Evolutionary conservation across 306 rosid genomes (phyloP), one percentile per base, ranked within the genome.

Genomic region (Datisca glomerata): DNA sequence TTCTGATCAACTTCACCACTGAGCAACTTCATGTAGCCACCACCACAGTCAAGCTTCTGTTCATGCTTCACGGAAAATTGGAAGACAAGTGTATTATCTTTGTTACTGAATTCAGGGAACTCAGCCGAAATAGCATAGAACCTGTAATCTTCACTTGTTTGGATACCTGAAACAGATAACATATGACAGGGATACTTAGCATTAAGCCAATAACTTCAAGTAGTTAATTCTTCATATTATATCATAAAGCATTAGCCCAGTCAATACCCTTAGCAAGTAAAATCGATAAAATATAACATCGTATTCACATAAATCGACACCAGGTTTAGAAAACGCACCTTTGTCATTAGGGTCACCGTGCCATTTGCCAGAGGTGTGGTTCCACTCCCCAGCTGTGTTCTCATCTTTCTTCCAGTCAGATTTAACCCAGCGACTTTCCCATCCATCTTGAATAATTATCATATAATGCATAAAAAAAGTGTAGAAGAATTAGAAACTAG

Each of bases 31-130:
- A 91, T 73, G 82, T 91, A 91, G 47, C 98, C 98, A 66, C 96
- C 98, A 66, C 98, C 98, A 48, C 98, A 91, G 70, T 91, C 98
- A 68, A 91, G 96, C 70, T 91, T 91, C 69, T 91, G 98, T 39
- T 91, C 98, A 42, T 91, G 96, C 76, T 91, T 91, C 49, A 91
- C 98, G 24, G 86, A 70, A 60, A 91, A 91, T 52, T 91, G 98
- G 62, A 91, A 91, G 18, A 91, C 96, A 45, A 91, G 69, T 9
- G 79, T 71, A 16, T 78, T 78, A 21, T 75, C 98, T 73, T 91
- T 91, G 48, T 91, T 91, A 77, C 87, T 80, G 72, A 80, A 84
- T 78, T 80, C 94, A 41, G 98, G 96, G 71, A 40, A 91, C 66
- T 84, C 87, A 41, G 98, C 98, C 12, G 98, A 91, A 56, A 91